A percentile compares a stretch with the other conserved stretches of the same genome.
phyloP scores from a whole-genome alignment of 2,329 filamentous ascomycete species.

The Xylariaceae sp. region DNA sequence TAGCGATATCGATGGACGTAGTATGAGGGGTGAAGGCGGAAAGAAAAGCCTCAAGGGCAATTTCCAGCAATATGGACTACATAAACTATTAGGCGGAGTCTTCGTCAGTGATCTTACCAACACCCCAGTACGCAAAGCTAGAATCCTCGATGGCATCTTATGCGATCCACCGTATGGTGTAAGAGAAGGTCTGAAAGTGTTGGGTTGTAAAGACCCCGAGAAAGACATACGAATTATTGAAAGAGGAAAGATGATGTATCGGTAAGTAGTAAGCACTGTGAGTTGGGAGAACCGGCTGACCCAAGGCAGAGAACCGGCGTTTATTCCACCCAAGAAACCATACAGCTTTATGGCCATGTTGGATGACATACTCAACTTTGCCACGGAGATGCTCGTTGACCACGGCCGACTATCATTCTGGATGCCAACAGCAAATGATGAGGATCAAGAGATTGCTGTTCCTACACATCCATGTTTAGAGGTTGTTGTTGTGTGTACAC shows the following conservation, averaged over 20 bases:
- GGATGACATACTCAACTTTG: slow-evolving; percentile 86
- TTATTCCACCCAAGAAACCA: slow-evolving; percentile 77
- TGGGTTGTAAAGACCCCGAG: slow-evolving; percentile 75
- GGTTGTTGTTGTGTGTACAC: slow-evolving; percentile 77
- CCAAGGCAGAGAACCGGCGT: slow-evolving; percentile 28
- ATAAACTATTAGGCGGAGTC: slow-evolving; percentile 71
- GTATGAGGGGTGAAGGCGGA: slow-evolving; percentile 74
- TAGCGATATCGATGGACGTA: slow-evolving; percentile 91
- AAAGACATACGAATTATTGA: slow-evolving; percentile 66
- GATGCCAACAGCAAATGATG: slow-evolving; percentile 91
- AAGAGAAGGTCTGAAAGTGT: slow-evolving; percentile 85
- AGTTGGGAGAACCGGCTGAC: slow-evolving; percentile 15
- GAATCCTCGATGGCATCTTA: slow-evolving; percentile 80
- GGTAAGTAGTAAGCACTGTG: slow-evolving; percentile 53
- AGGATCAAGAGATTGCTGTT: slow-evolving; percentile 75
- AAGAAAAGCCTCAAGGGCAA: slow-evolving; percentile 66
- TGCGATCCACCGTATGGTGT: slow-evolving; percentile 98
- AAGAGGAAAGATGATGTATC: slow-evolving; percentile 72
- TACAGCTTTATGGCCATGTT: slow-evolving; percentile 93
- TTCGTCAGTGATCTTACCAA: slow-evolving; percentile 91
- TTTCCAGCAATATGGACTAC: slow-evolving; percentile 81
- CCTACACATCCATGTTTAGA: slow-evolving; percentile 79
- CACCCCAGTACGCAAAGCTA: slow-evolving; percentile 68
- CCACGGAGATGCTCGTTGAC: slow-evolving; percentile 76
- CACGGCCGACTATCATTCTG: slow-evolving; percentile 86